Evolutionary conservation across 768 basidiomycete species (phyloP).

Genomic region (Amanita phalloides): DNA sequence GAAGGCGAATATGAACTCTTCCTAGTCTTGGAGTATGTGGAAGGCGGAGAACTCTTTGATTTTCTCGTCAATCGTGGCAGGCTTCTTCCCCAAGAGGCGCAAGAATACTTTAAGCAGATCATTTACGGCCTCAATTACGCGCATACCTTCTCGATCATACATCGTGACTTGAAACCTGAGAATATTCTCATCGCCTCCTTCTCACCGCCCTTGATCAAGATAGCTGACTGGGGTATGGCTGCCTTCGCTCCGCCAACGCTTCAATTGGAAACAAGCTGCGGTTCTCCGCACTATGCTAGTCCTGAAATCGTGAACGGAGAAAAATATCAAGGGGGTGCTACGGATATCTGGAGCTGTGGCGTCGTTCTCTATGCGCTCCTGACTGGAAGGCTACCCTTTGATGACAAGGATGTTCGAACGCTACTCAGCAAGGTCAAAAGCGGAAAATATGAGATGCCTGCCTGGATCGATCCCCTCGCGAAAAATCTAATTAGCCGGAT

Average conservation of each 20-base stretch:
- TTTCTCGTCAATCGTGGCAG: slow-evolving; percentile 86
- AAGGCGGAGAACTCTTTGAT: slow-evolving; percentile 95
- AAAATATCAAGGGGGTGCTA: slow-evolving; percentile 81
- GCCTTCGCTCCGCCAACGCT: slow-evolving; percentile 82
- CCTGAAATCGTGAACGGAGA: slow-evolving; percentile 93
- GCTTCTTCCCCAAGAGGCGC: slow-evolving; percentile 70
- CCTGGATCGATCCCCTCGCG: slow-evolving; percentile 72
- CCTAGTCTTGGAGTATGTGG: slow-evolving; percentile 89
- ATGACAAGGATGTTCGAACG: slow-evolving; percentile 74
- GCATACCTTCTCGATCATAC: slow-evolving; percentile 94
- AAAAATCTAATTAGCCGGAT: slow-evolving; percentile 78
- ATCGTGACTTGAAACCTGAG: slow-evolving; percentile 97
- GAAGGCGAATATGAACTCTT: slow-evolving; percentile 88
- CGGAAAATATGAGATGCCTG: slow-evolving; percentile 79
- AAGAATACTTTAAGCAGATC: slow-evolving; percentile 92
- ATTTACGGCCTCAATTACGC: slow-evolving; percentile 94
- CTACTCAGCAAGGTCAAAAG: slow-evolving; percentile 80
- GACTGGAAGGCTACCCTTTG: slow-evolving; percentile 87
- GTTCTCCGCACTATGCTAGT: slow-evolving; percentile 93
- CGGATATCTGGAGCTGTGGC: slow-evolving; percentile 96
- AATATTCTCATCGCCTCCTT: slow-evolving; percentile 87
- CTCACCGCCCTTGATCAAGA: slow-evolving; percentile 78
- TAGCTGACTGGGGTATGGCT: slow-evolving; percentile 99
- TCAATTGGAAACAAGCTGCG: slow-evolving; percentile 89
- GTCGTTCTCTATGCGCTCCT: slow-evolving; percentile 88